Evolutionary conservation across 2,329 filamentous ascomycete species (phyloP), one percentile per base, ranked within the genome.

Genomic region (Stagonosporopsis vannaccii): DNA sequence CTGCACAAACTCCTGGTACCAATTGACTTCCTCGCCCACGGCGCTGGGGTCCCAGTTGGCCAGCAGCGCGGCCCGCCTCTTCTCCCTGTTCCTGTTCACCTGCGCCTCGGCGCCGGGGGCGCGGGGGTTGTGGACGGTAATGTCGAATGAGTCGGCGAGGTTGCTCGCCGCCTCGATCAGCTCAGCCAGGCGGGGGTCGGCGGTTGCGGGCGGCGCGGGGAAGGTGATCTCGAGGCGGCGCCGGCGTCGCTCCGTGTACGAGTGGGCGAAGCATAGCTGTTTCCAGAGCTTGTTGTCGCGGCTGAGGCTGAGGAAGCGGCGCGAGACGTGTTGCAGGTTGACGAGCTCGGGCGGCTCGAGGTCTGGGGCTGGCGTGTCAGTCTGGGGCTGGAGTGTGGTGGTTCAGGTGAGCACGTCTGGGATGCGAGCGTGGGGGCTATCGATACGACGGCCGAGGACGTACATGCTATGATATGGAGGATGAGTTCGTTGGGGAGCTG

Each of bases 1-100:
- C 49, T 93, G 91, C 60, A 96, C 89, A 70, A 92, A 97, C 75
- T 97, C 93, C 51, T 90, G 85, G 73, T 96, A 97, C 89, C 92
- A 97, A 44, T 90, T 87, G 19, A 93, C 82, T 36, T 80, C 81
- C 76, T 97, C 92, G 4, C 77, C 79, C 0, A 87, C 85, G 61
- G 89, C 92, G 0, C 85, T 86, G 0, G 91, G 91, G 65, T 97
- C 91, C 92, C 92, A 97, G 64, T 91, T 91, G 4, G 88, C 87
- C 69, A 90, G 80, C 54, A 91, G 84, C 45, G 87, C 83, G 20
- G 79, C 76, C 51, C 79, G 78, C 64, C 84, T 79, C 58, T 63
- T 71, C 12, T 64, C 59, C 13, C 51, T 67, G 59, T 77, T 69
- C 67, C 67, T 54, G 17, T 69, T 65, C 33, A 47, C 65, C 64